These are phyloP conservation scores for Wickerhamomyces queroliae DNA, from an alignment of 805 yeast genomes.

Conservation along the genomic window DNA sequence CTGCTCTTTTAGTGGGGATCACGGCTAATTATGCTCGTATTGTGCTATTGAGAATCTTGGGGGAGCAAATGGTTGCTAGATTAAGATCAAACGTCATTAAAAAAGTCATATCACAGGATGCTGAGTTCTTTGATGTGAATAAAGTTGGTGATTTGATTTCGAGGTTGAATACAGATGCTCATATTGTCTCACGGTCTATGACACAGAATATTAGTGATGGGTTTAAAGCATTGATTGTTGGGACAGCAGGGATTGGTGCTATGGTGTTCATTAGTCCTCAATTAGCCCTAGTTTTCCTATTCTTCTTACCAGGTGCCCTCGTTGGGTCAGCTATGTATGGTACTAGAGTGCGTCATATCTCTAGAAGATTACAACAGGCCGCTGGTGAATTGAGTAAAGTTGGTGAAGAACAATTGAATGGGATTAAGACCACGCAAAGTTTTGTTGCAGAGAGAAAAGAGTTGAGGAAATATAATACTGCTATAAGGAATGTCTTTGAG, in stretches of 20 bases:
- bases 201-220: slow-evolving; percentile 94
- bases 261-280: slow-evolving; percentile 84
- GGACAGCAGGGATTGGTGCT: slow-evolving; percentile 81
- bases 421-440: slow-evolving; percentile 83
- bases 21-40: slow-evolving; percentile 73
- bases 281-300: slow-evolving; percentile 71
- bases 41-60: slow-evolving; percentile 61
- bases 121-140: slow-evolving; percentile 90
- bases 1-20: slow-evolving; percentile 46
- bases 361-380: slow-evolving; percentile 77
- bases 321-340: slow-evolving; percentile 81
- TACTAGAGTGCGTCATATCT: slow-evolving; percentile 65
- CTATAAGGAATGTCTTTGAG: slow-evolving; percentile 58
- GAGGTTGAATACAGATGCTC: slow-evolving; percentile 83
- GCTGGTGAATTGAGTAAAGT: slow-evolving; percentile 84
- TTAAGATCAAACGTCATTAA: slow-evolving; percentile 72
- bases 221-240: slow-evolving; percentile 72
- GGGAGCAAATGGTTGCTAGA: slow-evolving; percentile 83
- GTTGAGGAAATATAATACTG: slow-evolving; percentile 66
- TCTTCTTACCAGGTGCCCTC: slow-evolving; percentile 77
- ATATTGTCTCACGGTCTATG: slow-evolving; percentile 79
- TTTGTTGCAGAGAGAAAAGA: slow-evolving; percentile 86
- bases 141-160: slow-evolving; percentile 93
- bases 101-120: slow-evolving; percentile 79
- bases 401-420: slow-evolving; percentile 87